Conservation (phyloP, 2,329 filamentous ascomycete species). For the Fusarium sp. region DNA sequence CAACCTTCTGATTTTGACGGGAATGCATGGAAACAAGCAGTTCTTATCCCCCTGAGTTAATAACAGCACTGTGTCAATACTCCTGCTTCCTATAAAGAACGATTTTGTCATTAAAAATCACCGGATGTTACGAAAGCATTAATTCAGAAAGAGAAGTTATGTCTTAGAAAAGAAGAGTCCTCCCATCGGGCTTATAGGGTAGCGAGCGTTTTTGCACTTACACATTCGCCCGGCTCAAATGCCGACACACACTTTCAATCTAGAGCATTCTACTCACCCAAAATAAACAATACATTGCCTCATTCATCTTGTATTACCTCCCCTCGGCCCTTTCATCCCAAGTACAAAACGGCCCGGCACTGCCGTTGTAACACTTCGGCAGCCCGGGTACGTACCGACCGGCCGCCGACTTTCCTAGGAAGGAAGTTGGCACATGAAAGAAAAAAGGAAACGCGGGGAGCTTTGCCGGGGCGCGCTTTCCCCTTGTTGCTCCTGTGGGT, state of each 20-base stretch:
- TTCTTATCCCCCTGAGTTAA: background rate
- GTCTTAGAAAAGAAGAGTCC: background rate
- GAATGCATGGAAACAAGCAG: too few species aligned
- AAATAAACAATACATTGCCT: background rate
- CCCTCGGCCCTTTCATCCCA: background rate
- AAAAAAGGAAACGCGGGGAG: slow-evolving; percentile 14
- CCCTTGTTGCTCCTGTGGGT: background rate
- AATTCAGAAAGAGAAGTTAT: background rate
- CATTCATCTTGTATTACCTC: background rate
- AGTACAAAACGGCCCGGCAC: background rate
- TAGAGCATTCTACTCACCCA: background rate
- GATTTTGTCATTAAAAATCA: background rate
- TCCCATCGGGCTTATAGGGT: background rate
- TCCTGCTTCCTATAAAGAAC: background rate
- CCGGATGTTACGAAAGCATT: background rate
- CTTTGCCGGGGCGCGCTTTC: slow-evolving; percentile 15
- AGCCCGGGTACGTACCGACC: background rate
- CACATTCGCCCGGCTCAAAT: background rate
- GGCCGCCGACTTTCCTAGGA: background rate
- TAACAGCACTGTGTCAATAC: background rate
- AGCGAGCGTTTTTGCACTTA: background rate
- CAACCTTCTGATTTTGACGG: too few species aligned
- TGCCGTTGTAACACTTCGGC: background rate
- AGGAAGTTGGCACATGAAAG: slow-evolving; percentile 15
- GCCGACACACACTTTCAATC: background rate